Evolutionary conservation across 139 green algal genomes (phyloP).

Genomic region (Auxenochlorella protothecoides): DNA sequence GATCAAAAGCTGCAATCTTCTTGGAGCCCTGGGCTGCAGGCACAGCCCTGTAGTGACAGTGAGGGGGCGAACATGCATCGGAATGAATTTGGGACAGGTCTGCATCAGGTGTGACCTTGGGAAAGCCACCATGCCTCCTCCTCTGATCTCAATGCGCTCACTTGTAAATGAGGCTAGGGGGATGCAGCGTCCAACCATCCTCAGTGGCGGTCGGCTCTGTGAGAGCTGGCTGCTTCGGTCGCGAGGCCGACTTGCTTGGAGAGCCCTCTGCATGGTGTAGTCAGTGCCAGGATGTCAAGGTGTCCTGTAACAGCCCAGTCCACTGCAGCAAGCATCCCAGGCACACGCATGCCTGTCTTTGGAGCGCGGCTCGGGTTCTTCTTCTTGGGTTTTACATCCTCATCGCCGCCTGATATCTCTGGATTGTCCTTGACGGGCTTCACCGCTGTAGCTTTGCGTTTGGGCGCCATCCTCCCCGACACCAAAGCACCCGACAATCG

Average conservation of each 20-base stretch:
- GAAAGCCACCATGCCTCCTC: neutral
- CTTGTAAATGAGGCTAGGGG: constrained; percentile 21
- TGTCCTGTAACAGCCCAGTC: neutral
- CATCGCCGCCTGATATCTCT: neutral
- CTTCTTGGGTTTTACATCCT: neutral
- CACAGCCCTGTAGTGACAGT: neutral
- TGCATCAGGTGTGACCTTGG: neutral
- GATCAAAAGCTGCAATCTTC: constrained; percentile 60
- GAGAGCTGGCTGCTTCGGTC: neutral
- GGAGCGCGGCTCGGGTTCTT: no score
- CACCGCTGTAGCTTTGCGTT: neutral
- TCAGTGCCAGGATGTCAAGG: neutral
- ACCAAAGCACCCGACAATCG: no score
- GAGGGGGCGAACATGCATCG: neutral
- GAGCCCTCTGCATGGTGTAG: neutral
- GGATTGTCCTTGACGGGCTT: neutral
- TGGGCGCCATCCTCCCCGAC: neutral
- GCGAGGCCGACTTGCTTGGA: neutral
- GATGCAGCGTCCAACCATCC: constrained; percentile 16
- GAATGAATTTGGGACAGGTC: neutral
- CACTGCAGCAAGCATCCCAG: neutral
- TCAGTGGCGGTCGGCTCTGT: constrained; percentile 3
- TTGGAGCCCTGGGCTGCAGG: neutral
- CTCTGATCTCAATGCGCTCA: neutral
- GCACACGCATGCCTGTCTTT: neutral